phyloP scores from a whole-genome alignment of 805 yeast genomes.

The Suhomyces faveliae region DNA sequence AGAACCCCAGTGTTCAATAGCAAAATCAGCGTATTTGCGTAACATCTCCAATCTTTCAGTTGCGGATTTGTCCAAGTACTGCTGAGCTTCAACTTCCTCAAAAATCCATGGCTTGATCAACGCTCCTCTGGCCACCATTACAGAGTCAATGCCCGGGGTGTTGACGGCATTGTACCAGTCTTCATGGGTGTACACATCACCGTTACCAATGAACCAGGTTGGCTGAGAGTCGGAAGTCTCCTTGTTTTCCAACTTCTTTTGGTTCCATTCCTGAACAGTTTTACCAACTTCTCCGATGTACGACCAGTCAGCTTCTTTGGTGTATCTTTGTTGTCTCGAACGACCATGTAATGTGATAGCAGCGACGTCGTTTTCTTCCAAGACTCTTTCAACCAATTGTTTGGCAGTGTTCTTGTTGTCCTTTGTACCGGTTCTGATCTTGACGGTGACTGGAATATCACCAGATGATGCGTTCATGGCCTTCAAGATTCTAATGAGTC shows the following conservation, averaged over 20 bases:
- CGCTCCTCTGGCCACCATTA: constrained; percentile 98
- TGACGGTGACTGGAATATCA: constrained; percentile 89
- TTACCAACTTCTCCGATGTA: constrained; percentile 75
- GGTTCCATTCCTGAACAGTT: constrained; percentile 59
- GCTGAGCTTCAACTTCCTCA: constrained; percentile 88
- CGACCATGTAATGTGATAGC: constrained; percentile 95
- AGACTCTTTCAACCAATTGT: constrained; percentile 63
- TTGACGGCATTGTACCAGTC: constrained; percentile 80
- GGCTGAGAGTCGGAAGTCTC: constrained; percentile 55
- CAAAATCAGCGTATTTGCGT: constrained; percentile 67
- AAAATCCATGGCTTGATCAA: constrained; percentile 98
- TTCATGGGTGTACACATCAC: constrained; percentile 82
- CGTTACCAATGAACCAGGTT: constrained; percentile 89
- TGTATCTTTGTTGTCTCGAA: constrained; percentile 92
- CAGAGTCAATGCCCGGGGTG: constrained; percentile 77
- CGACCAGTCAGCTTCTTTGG: constrained; percentile 89
- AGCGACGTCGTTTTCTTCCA: constrained; percentile 78
- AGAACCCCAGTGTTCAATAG: constrained; percentile 96
- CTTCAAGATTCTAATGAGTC: constrained; percentile 71
- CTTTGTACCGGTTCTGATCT: constrained; percentile 86
- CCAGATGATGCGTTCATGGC: constrained; percentile 88
- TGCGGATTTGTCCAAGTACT: constrained; percentile 87
- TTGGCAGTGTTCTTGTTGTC: constrained; percentile 90
- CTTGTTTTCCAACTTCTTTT: constrained; percentile 57
- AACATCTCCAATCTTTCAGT: constrained; percentile 81